Evolutionary conservation across 1,284 basidiomycete genomes (phyloP).

Genomic region (Moesziomyces globuligerus): DNA sequence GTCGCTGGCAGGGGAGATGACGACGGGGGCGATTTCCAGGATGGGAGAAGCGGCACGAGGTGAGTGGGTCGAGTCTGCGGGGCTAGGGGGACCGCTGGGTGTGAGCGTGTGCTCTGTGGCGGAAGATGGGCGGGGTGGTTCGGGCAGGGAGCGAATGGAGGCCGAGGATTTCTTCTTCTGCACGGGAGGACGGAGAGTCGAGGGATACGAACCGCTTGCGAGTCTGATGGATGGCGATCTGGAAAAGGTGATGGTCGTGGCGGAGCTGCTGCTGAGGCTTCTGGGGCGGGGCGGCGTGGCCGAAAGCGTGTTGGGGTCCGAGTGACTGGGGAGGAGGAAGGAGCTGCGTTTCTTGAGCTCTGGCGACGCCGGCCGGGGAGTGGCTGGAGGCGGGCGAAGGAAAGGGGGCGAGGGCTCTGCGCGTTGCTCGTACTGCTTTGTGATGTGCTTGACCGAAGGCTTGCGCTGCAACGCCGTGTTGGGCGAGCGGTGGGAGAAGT

Average conservation of each 20-base stretch:
- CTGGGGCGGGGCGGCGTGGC: conserved; percentile 29
- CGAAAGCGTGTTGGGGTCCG: conserved; percentile 10
- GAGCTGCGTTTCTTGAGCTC: conserved; percentile 19
- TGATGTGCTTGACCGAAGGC: conserved; percentile 45
- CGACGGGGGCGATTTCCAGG: neutral
- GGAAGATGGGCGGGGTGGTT: conserved; percentile 10
- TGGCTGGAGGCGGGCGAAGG: conserved; percentile 10
- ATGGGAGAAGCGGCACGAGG: neutral
- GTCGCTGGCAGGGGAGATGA: neutral
- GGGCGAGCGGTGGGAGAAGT: conserved; percentile 10
- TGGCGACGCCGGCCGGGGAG: conserved; percentile 23
- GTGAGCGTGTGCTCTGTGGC: conserved; percentile 1
- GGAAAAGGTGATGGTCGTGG: conserved; percentile 9
- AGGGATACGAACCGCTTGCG: conserved; percentile 42
- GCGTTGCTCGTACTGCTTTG: conserved; percentile 28
- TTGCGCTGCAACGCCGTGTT: conserved; percentile 25
- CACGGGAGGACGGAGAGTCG: conserved; percentile 30
- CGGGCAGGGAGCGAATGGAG: conserved; percentile 33
- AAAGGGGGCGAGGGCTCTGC: conserved; percentile 3
- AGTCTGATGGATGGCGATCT: conserved; percentile 41
- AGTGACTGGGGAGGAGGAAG: conserved; percentile 14
- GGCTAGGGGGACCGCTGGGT: neutral
- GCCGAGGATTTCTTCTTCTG: conserved; percentile 25
- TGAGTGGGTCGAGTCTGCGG: neutral
- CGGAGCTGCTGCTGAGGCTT: conserved; percentile 29